Conservation (phyloP, 1,284 basidiomycete species). For the Sporisorium graminicola region DNA sequence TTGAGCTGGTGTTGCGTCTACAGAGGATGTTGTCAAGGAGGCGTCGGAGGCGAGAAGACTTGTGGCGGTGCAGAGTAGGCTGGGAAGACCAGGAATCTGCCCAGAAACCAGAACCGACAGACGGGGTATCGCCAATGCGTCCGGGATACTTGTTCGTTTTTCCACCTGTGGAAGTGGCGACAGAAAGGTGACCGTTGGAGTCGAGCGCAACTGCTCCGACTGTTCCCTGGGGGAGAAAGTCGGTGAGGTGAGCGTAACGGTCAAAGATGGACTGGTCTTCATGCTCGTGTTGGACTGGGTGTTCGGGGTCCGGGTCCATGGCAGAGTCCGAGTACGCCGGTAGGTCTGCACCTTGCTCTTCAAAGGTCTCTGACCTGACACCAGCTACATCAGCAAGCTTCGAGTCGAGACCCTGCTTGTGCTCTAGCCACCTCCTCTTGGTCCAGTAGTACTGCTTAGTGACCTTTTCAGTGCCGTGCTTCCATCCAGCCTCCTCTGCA, state of each 20-base stretch:
- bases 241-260: slow-evolving; percentile 70
- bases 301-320: not conserved
- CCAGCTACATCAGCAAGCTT: not conserved
- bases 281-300: slow-evolving; percentile 3
- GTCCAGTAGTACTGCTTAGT: slow-evolving; percentile 40
- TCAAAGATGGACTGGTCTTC: slow-evolving; percentile 32
- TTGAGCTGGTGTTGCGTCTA: not conserved
- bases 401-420: slow-evolving; percentile 26
- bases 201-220: slow-evolving; percentile 86
- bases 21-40: not conserved
- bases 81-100: slow-evolving; percentile 78
- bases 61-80: not conserved
- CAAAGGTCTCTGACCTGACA: not conserved
- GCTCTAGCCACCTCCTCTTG: slow-evolving; percentile 42
- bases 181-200: slow-evolving; percentile 78
- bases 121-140: slow-evolving; percentile 82
- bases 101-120: slow-evolving; percentile 83
- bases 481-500: slow-evolving; percentile 75
- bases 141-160: slow-evolving; percentile 84
- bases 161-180: slow-evolving; percentile 83
- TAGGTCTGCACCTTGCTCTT: not conserved
- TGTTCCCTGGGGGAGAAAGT: slow-evolving; percentile 79
- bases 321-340: slow-evolving; percentile 16
- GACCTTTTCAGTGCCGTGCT: slow-evolving; percentile 28
- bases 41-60: not conserved